These are phyloP conservation scores for Aspergillus ruber DNA, from an alignment of 2,329 filamentous ascomycete genomes.

Conservation along the genomic window DNA sequence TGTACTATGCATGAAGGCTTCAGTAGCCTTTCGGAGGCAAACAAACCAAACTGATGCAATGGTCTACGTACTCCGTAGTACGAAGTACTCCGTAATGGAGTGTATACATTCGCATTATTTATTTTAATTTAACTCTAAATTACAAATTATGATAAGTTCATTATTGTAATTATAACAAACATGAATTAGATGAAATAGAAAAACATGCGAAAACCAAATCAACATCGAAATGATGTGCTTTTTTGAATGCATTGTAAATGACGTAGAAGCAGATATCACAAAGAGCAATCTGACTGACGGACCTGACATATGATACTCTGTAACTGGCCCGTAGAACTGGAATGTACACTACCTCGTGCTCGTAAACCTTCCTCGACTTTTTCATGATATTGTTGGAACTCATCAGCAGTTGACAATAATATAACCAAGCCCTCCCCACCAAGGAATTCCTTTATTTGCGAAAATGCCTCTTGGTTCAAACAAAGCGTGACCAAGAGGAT, in stretches of 20 bases:
- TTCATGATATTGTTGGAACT: slow-evolving; percentile 57
- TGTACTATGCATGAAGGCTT: not conserved
- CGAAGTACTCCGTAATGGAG: not conserved
- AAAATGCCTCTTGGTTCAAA: slow-evolving; percentile 45
- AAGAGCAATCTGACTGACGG: not conserved
- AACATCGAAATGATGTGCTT: too few species aligned
- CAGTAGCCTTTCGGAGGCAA: not conserved
- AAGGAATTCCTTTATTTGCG: slow-evolving; percentile 38
- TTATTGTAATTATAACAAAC: not conserved
- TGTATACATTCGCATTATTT: not conserved
- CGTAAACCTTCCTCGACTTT: slow-evolving; percentile 48
- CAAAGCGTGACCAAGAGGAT: slow-evolving; percentile 78
- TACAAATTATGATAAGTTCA: not conserved
- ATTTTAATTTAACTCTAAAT: not conserved
- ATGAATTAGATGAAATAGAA: not conserved
- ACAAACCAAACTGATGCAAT: not conserved
- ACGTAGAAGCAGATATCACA: not conserved
- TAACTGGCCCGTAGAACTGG: slow-evolving; percentile 50
- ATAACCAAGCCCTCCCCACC: slow-evolving; percentile 43
- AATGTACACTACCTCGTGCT: slow-evolving; percentile 43
- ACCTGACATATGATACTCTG: slow-evolving; percentile 47
- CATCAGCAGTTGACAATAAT: slow-evolving; percentile 53
- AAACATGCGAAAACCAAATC: too few species aligned
- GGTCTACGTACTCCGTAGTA: not conserved
- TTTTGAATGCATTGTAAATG: not conserved